A percentile compares a stretch with the other conserved stretches of the same genome.
These are phyloP conservation scores for Fragaria vesca DNA, from an alignment of 306 rosid genomes.

Conservation along the genomic window DNA sequence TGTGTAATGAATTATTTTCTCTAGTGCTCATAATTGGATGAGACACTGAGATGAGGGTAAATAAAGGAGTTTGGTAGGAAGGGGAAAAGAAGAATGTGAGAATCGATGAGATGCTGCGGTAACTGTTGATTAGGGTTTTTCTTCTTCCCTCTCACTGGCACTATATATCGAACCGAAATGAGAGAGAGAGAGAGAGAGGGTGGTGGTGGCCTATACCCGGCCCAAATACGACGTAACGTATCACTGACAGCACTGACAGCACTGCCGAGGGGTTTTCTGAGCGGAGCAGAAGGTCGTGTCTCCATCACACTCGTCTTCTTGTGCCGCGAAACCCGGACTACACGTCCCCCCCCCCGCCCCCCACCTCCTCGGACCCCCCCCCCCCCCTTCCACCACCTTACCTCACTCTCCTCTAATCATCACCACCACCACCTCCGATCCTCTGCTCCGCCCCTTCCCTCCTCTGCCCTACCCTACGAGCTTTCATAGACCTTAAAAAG, in stretches of 20 bases:
- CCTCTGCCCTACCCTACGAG: background rate
- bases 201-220: background rate
- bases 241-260: conserved; percentile 52
- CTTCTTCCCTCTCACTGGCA: background rate
- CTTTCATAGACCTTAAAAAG: background rate
- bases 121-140: background rate
- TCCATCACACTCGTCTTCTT: conserved; percentile 44
- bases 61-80: background rate
- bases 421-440: background rate
- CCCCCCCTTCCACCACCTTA: background rate
- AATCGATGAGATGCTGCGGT: background rate
- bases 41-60: background rate
- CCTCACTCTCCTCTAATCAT: background rate
- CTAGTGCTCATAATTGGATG: too few species aligned
- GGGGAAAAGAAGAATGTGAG: background rate
- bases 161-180: background rate
- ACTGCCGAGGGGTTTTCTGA: conserved; percentile 3
- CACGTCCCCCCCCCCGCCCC: conserved; percentile 20
- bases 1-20: too few species aligned
- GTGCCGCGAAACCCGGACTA: conserved; percentile 53
- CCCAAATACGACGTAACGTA: conserved; percentile 38
- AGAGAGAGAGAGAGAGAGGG: background rate
- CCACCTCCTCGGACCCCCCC: too few species aligned
- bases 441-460: background rate
- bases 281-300: conserved; percentile 36